Evolutionary conservation across 768 basidiomycete species (phyloP), one percentile per base, ranked within the genome.

Genomic region (Lactarius pseudohatsudake): DNA sequence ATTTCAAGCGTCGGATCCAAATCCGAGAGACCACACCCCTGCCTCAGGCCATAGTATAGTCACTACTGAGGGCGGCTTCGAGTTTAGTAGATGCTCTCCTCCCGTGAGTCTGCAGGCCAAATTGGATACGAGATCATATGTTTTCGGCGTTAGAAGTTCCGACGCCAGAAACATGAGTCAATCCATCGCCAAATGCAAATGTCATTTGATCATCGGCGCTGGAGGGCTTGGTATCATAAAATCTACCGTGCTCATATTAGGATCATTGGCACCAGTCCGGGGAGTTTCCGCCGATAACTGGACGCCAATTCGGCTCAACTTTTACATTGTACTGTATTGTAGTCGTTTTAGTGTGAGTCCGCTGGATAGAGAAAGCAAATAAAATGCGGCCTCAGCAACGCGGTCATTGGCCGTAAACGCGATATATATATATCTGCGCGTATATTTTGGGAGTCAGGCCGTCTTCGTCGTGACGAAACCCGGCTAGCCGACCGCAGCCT

Each of bases 401-500:
- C 34, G 18, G 15, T 18, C 18, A 57, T 32, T 6, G n/a, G 56
- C 18, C 7, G 11, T 36, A 36, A 34, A 57, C 10, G 56, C 18
- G 9, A 16, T 20, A 34, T 30, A 56, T 26, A 26, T 34, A 32
- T 3, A 34, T 57, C 16, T 20, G 8, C 1, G 32, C 6, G 13
- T 22, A 13, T 11, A 50, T 50, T 53, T 26, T 26, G 22, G 13
- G 22, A 13, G 11, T 65, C 34, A 65, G 54, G 18, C n/a, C 32
- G 64, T 66, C 57, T 70, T 72, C 11, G 59, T 70, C 71, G 70
- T 70, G 58, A 71, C 11, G 47, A 57, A 70, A 57, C 53, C 61
- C 18, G 66, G 64, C 40, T 20, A 61, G 36, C 66, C 66, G 4
- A 64, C 65, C 15, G 71, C 69, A 0, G 64, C 66, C 20, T 57